These are phyloP conservation scores for Citrus inodora DNA, from an alignment of 345 rosid species.

Conservation along the genomic window DNA sequence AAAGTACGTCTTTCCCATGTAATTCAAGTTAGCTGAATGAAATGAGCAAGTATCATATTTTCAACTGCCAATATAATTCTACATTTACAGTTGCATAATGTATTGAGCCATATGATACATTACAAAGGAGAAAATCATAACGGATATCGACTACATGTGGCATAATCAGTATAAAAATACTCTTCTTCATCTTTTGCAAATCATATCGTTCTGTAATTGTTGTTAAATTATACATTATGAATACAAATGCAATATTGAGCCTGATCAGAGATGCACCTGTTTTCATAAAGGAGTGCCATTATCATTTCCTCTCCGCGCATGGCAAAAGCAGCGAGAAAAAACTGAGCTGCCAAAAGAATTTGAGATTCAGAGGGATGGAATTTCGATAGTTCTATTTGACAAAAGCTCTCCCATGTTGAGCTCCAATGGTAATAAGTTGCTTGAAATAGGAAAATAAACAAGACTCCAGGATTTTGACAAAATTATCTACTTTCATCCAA, in stretches of 20 bases:
- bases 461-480: neutral
- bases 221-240: neutral
- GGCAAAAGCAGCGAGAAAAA: neutral
- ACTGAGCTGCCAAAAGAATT: neutral
- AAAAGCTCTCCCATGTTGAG: neutral
- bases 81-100: neutral
- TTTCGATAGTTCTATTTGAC: neutral
- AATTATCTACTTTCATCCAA: slow-evolving; percentile 18
- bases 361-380: neutral
- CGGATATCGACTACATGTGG: neutral
- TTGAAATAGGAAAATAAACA: neutral
- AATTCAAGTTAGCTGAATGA: neutral
- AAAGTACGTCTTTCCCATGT: neutral
- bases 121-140: neutral
- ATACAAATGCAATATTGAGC: neutral
- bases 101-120: too few species aligned
- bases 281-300: neutral
- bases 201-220: neutral
- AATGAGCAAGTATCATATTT: neutral
- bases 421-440: neutral
- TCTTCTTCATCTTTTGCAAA: neutral
- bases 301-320: neutral
- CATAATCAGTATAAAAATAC: neutral
- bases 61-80: neutral
- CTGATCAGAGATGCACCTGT: neutral